Base-by-base conservation (phyloP, 164 flowering plant species). In the Nymphaea colorata region DNA sequence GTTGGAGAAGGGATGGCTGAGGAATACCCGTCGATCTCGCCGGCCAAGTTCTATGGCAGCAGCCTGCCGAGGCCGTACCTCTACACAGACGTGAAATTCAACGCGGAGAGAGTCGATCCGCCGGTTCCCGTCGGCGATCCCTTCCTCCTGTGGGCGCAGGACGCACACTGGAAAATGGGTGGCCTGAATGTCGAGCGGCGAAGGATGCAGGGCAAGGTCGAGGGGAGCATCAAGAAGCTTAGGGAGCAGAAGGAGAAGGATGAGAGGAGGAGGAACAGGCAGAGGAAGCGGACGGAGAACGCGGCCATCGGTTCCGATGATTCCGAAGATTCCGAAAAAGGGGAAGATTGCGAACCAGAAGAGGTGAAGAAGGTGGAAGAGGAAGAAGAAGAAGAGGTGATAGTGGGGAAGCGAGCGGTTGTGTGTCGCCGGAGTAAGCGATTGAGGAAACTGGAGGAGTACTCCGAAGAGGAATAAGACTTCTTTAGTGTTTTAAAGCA, bases 131-230 rank as follows among this genome's bases (percentile, higher is more conserved):
- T 87, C 1, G 64, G 73, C 51, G 94, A 86, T 16, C 88, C 98
- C 17, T 70, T 93, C 0, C 82, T 91, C 12, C 73, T 86, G 0
- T 93, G 98, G 98, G 98, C 98, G 2, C 62, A 71, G 18, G 91
- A 91, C 5, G 97, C 97, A 8, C 97, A 93, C 73, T 93, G 98
- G 98, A 84, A 96, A 8, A 93, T 91, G 98, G 98, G 98, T 0
- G 97, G 98, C 17, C 84, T 86, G 62, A 84, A 81, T 77, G 77
- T 85, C 84, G 69, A 75, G 65, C 96, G 93, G 70, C 81, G 66
- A 63, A 80, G 96, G 41, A 84, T 85, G 18, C 96, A 86, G 59
- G 98, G 98, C 12, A 84, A 79, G 57, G 89, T 93, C 65, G 98
- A 93, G 65, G 98, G 98, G 44, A 85, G 65, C 66, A 73, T 91